Conservation (phyloP, 176 grass and related monocot genomes). For the Paspalum notatum region DNA sequence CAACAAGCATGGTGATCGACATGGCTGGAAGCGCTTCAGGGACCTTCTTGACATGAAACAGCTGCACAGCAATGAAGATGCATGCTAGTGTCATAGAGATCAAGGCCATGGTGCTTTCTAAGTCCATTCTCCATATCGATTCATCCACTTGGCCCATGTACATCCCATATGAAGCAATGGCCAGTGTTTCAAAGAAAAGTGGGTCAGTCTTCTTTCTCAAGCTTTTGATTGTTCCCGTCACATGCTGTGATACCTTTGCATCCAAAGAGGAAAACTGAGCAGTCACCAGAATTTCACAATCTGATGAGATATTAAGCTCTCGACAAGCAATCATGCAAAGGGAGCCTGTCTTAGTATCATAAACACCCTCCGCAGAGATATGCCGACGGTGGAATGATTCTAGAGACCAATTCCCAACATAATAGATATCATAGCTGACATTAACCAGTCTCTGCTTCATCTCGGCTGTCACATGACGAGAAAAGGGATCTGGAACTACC, state of each 20-base stretch:
- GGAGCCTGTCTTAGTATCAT: slow-evolving; percentile 65
- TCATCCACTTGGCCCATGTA: slow-evolving; percentile 44
- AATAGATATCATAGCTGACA: slow-evolving; percentile 74
- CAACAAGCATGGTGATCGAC: slow-evolving; percentile 80
- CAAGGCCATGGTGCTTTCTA: slow-evolving; percentile 80
- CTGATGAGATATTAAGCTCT: slow-evolving; percentile 32
- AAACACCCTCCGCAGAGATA: slow-evolving; percentile 78
- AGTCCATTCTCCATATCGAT: slow-evolving; percentile 76
- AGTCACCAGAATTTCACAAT: slow-evolving; percentile 65
- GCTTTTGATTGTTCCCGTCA: slow-evolving; percentile 65
- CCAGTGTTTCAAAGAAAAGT: slow-evolving; percentile 68
- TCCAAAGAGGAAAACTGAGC: slow-evolving; percentile 74
- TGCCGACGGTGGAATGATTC: slow-evolving; percentile 43
- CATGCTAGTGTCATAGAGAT: slow-evolving; percentile 79
- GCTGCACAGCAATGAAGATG: slow-evolving; percentile 66
- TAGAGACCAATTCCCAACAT: slow-evolving; percentile 51
- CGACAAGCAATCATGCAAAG: slow-evolving; percentile 79
- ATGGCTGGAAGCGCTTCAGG: slow-evolving; percentile 61
- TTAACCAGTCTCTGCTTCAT: slow-evolving; percentile 43
- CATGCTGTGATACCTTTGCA: slow-evolving; percentile 41
- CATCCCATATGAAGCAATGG: slow-evolving; percentile 60
- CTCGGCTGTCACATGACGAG: background rate
- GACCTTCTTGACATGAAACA: slow-evolving; percentile 68
- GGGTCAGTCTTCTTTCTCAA: slow-evolving; percentile 64
- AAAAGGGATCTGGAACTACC: background rate